Base-by-base conservation (phyloP, 2,329 filamentous ascomycete species). In the Cladosporium colombiae region DNA sequence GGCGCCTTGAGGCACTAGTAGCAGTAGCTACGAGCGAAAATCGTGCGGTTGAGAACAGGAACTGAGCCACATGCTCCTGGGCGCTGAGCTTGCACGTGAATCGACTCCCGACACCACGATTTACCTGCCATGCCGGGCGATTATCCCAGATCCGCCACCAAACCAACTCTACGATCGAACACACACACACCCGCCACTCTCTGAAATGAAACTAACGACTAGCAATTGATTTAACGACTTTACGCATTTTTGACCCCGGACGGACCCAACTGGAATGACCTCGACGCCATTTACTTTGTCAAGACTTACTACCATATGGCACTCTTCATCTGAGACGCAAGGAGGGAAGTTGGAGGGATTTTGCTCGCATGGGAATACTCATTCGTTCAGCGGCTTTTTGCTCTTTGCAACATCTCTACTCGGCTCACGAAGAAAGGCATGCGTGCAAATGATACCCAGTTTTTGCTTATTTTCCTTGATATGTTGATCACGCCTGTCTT, bases 1-100 rank as follows among this genome's bases (percentile, higher is more conserved):
- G 82, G 58, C 80, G 86, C 46, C 76, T 89, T 5, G 85, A 89
- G 67, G 85, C 87, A 27, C 81, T 89, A 10, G 87, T 89, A n/a
- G 86, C 87, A 5, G 86, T 88, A 50, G 87, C 87, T 5, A 88
- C 87, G 2, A 84, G 83, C 67, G 86, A 88, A 73, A 82, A 78
- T 44, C 75, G 73, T 13, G 74, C 71, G n/a, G 72, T 70, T 11
- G 73, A 75, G 27, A 63, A 63, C 50, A 40, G 50, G 27, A 63
- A 63, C 11, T 63, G 50, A 63, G 18, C 61, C 1, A 7, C n/a
- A 46, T 21, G n/a, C 40, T 46, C 40, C 40, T 46, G n/a, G 40
- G 23, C n/a, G n/a, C 40, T 46, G 8, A 46, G 10, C 40, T 46
- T 23, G 40, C 40, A 11, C 10, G n/a, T 46, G n/a, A 3, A 21